Evolutionary conservation across 768 basidiomycete species (phyloP), one percentile per base, ranked within the genome.

Genomic region (Lactifluus echinatus): DNA sequence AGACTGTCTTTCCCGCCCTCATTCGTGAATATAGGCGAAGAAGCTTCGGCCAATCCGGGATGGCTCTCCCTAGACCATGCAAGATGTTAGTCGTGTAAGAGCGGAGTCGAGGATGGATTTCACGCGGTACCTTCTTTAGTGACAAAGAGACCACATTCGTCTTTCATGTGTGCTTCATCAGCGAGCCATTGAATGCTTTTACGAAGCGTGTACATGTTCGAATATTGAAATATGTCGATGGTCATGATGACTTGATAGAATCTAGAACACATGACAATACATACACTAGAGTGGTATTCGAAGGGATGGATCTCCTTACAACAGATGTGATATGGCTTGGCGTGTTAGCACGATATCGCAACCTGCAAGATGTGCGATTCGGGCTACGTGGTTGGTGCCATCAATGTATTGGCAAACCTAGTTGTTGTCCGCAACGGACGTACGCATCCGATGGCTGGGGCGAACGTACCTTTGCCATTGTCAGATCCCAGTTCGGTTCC

Each of bases 211-310:
- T 99, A 99, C 85, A 95, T 92, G 70, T 98, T 98, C 15, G 93
- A 93, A 69, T 87, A 95, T 69, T 96, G 94, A 69, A 99, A 99
- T 43, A 98, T 91, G 72, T 99, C 96, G 53, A 94, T 83, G 61
- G 85, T 88, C 88, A 98, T 93, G 62, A 96, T 84, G 40, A 94
- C 93, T 73, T 96, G 92, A 68, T 98, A 97, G 66, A 93, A 96
- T 43, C 92, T 94, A 61, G n/a, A 24, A 12, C 44, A 17, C n/a
- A 10, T 2, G 23, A 21, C 5, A 42, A 17, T n/a, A 24, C 17
- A 19, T 28, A 14, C 14, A 23, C 28, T 26, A 1, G 14, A 46
- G 7, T 55, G 3, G 21, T 23, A 11, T 8, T n/a, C n/a, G 21
- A 24, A 28, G 43, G 31, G 45, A 44, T 42, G 23, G 37, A 28